Evolutionary conservation across 768 basidiomycete genomes (phyloP), one percentile per base, ranked within the genome.

Genomic region (Hygrophorus pudorinus): DNA sequence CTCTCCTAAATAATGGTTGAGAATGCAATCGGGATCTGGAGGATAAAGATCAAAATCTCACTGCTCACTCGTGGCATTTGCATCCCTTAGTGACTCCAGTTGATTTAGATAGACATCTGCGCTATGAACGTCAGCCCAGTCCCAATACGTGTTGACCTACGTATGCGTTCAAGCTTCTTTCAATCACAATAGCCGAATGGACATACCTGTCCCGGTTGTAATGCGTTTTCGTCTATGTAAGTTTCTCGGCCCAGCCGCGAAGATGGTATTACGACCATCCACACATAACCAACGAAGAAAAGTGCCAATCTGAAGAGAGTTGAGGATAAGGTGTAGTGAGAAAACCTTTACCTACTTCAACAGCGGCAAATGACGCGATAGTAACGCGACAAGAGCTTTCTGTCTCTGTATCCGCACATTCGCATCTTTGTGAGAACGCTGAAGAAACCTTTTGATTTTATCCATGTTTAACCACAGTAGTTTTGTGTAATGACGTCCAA

Each of bases 171-270:
- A 44, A 44, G 18, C 12, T 36, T 29, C 38, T 13, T 38, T 12
- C 20, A 14, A 18, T 8, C 18, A n/a, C 16, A 27, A 29, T 39
- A 40, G n/a, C 37, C 1, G 35, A 37, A 46, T 6, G 28, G 32
- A 42, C 54, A 39, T 53, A 93, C 93, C 68, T 94, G 91, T 4
- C 76, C 82, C 8, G 96, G 93, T 55, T 93, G 89, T 14, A 99
- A 64, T 1, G 96, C 94, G 59, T 98, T 96, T 65, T 99, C 96
- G 59, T 94, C 91, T 40, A 94, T 84, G 58, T 90, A 94, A 7
- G 80, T 86, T 7, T 65, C 60, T 50, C 78, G 72, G 13, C 78
- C 80, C 4, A 93, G 68, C 1, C 64, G 64, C 4, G 78, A 67
- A 10, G 72, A 70, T 3, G 93, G 93, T 42, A 96, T 68, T 4